Percentiles rank a stretch among this genome's conserved stretches.
Conservation (phyloP, 2,329 filamentous ascomycete species). For the Zymoseptoria brevis region DNA sequence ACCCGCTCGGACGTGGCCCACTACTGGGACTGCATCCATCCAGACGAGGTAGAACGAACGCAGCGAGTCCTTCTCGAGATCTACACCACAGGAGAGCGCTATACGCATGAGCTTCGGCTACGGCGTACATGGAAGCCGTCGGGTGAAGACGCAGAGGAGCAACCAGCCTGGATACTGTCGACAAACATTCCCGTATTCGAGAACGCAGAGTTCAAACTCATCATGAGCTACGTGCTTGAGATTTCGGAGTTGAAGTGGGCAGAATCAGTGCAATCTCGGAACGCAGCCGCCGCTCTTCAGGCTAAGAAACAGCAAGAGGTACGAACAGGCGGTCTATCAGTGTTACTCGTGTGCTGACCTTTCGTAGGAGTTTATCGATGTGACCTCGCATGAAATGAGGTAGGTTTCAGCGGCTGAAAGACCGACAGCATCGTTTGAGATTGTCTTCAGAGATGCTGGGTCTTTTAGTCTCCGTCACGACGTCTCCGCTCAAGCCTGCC, state of each 20-base stretch:
- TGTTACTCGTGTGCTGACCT: not conserved
- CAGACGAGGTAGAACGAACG: not conserved
- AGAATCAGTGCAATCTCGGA: slow-evolving; percentile 17
- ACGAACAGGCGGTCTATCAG: slow-evolving; percentile 9
- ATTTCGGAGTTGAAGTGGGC: slow-evolving; percentile 27
- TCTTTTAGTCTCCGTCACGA: too few species aligned
- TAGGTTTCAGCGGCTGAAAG: not conserved
- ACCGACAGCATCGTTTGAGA: not conserved
- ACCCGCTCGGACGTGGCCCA: slow-evolving; percentile 5
- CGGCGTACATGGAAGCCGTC: slow-evolving; percentile 11
- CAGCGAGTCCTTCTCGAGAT: not conserved
- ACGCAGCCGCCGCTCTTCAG: slow-evolving; percentile 10
- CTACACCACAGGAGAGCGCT: slow-evolving; percentile 7
- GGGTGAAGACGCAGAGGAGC: slow-evolving; percentile 2
- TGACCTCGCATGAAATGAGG: slow-evolving; percentile 9
- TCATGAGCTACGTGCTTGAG: slow-evolving; percentile 20
- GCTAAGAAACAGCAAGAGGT: slow-evolving; percentile 24
- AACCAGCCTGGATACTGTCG: slow-evolving; percentile 14
- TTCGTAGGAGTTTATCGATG: slow-evolving; percentile 4
- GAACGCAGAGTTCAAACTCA: slow-evolving; percentile 13
- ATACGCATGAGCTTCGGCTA: slow-evolving; percentile 11
- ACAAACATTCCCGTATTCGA: slow-evolving; percentile 12
- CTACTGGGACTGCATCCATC: not conserved
- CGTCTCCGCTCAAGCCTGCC: too few species aligned
- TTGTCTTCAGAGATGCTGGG: too few species aligned